Conservation (phyloP, 139 green algal species). For the Chlorella ohadii region DNA sequence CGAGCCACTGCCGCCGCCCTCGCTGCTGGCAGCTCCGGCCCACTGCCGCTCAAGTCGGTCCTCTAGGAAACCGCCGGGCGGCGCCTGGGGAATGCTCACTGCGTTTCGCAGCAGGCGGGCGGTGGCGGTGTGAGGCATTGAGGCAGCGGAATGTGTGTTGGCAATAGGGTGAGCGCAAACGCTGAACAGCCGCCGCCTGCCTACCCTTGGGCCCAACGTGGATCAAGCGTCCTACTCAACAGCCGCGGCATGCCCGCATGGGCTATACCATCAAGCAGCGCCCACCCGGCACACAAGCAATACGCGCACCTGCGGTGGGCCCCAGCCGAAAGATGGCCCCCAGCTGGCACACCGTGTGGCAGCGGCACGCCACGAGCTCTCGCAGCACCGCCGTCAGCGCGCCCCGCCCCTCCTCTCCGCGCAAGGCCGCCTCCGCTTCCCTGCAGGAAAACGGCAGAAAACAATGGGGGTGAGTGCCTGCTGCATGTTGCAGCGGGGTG, state of each 20-base stretch:
- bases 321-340: slow-evolving; percentile 51
- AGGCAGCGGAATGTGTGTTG: no score
- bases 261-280: no score
- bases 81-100: slow-evolving; percentile 21
- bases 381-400: slow-evolving; percentile 36
- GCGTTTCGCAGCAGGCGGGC: background rate
- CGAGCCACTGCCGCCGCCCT: background rate
- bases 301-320: background rate
- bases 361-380: slow-evolving; percentile 55
- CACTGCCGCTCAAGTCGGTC: slow-evolving; percentile 44
- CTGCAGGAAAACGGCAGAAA: background rate
- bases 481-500: no score
- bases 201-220: no score
- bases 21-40: background rate
- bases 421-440: slow-evolving; percentile 29
- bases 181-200: no score
- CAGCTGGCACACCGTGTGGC: slow-evolving; percentile 53
- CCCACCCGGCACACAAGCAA: no score
- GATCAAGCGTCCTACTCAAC: slow-evolving; percentile 2
- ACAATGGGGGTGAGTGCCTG: background rate
- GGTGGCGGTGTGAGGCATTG: background rate
- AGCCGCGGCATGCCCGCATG: no score
- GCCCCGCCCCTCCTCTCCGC: slow-evolving; percentile 44
- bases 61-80: slow-evolving; percentile 39
- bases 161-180: no score